These are phyloP conservation scores for Phytophthora tentaculata DNA, from an alignment of 352 stramenopile species.

Conservation along the genomic window DNA sequence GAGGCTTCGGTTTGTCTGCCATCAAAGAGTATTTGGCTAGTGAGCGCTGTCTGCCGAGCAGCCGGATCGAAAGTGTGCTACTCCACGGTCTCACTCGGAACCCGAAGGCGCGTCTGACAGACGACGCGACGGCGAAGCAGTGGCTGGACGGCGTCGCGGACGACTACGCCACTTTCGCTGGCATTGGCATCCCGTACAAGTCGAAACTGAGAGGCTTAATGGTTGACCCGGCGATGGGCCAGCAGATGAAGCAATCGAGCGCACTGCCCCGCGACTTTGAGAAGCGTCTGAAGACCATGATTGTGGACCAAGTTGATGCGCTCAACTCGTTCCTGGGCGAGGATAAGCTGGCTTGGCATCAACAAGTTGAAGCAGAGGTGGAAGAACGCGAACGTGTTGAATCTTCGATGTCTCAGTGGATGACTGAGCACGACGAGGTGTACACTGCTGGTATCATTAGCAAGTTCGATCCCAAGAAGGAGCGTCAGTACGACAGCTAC, in stretches of 20 bases:
- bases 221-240: slow-evolving; percentile 35
- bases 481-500: slow-evolving; percentile 79
- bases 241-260: slow-evolving; percentile 37
- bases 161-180: slow-evolving; percentile 71
- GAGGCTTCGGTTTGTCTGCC: slow-evolving; percentile 78
- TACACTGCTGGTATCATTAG: slow-evolving; percentile 61
- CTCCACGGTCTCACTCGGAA: slow-evolving; percentile 74
- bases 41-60: slow-evolving; percentile 75
- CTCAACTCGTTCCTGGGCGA: slow-evolving; percentile 58
- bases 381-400: slow-evolving; percentile 66
- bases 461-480: slow-evolving; percentile 77
- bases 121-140: slow-evolving; percentile 69
- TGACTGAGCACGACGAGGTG: slow-evolving; percentile 62
- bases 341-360: slow-evolving; percentile 58
- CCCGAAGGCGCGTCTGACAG: slow-evolving; percentile 71
- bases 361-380: slow-evolving; percentile 57
- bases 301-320: slow-evolving; percentile 58
- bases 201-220: slow-evolving; percentile 49
- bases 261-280: slow-evolving; percentile 56
- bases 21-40: slow-evolving; percentile 76
- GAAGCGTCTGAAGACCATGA: slow-evolving; percentile 62
- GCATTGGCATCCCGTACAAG: slow-evolving; percentile 65
- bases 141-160: slow-evolving; percentile 84
- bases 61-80: slow-evolving; percentile 81
- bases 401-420: slow-evolving; percentile 51